Evolutionary conservation across 345 rosid genomes (phyloP), one percentile per base, ranked within the genome.

Genomic region (Trapa incisa): DNA sequence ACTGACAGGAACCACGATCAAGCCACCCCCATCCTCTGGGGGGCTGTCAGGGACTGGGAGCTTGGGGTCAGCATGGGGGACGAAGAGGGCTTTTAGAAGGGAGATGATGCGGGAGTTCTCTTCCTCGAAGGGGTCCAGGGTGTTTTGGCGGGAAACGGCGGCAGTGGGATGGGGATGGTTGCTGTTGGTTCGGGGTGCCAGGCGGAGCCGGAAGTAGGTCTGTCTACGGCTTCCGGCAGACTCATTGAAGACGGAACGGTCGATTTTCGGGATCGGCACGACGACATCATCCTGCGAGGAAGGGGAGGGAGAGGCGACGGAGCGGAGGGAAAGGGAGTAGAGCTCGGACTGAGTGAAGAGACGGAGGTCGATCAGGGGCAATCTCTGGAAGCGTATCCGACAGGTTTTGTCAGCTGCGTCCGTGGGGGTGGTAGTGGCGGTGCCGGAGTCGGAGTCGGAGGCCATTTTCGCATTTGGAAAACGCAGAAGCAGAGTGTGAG

Each of bases 221-320:
- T 94, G 99, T 45, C 87, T 90, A 61, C 91, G 90, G 76, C 96
- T 87, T 1, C 97, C 97, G 67, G 99, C 97, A 64, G 97, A 93
- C 70, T 93, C 99, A 64, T 90, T 94, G 85, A 94, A 92, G 67
- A 89, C 86, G 72, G 96, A 83, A 42, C 89, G 91, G 70, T 92
- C 98, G 69, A 93, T 86, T 73, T 82, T 90, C 17, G 86, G 96
- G 56, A 83, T 85, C 50, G 80, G 65, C 52, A 83, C 75, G 65
- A 80, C 89, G 72, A 80, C 83, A 47, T 69, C 70, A 36, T 61
- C 56, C 61, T 72, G 72, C 70, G 72, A 29, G 66, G 76, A 43
- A 53, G 80, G 39, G 77, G 73, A 53, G 57, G 76, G 67, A 29
- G 78, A 70, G 17, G 81, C 66, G 17, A 73, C 69, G 17, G 79